A percentile compares a stretch with the other conserved stretches of the same genome.
phyloP scores from a whole-genome alignment of 2,329 filamentous ascomycete genomes.

The Cyanodermella asteris region DNA sequence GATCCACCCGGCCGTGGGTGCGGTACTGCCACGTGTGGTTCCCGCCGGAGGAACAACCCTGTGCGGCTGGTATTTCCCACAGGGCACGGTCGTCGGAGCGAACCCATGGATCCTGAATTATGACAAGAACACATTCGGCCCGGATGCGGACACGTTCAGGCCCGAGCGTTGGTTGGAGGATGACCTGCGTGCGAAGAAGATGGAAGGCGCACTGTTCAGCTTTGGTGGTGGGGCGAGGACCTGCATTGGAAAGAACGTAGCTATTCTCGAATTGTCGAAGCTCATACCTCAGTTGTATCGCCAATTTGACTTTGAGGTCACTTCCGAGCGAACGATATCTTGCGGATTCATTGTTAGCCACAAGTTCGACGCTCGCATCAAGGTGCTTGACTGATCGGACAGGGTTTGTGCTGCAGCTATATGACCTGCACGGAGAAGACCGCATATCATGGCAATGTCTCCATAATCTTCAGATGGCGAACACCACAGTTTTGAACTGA shows the following conservation, averaged over 20 bases:
- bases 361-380: no score
- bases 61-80: constrained; percentile 13
- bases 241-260: constrained; percentile 24
- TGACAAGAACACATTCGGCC: constrained; percentile 8
- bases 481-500: no score
- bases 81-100: constrained; percentile 3
- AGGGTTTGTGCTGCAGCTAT: no score
- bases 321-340: no score
- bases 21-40: constrained; percentile 12
- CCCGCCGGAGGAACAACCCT: constrained; percentile 13
- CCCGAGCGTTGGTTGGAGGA: constrained; percentile 10
- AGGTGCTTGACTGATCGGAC: no score
- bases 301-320: constrained; percentile 5
- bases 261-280: constrained; percentile 12
- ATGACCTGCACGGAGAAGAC: no score
- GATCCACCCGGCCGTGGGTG: constrained; percentile 11
- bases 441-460: no score
- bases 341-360: no score
- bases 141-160: constrained; percentile 8
- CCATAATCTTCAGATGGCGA: no score
- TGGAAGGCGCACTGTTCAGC: constrained; percentile 23
- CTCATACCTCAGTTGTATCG: constrained; percentile 9
- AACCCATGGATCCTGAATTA: constrained; percentile 7
- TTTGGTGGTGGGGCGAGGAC: constrained; percentile 32
- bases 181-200: constrained; percentile 1